Percentiles rank a stretch among this genome's conserved stretches.
Evolutionary conservation across 495 filamentous ascomycete genomes (phyloP).

Genomic region (Astrothelium subdiscretum): DNA sequence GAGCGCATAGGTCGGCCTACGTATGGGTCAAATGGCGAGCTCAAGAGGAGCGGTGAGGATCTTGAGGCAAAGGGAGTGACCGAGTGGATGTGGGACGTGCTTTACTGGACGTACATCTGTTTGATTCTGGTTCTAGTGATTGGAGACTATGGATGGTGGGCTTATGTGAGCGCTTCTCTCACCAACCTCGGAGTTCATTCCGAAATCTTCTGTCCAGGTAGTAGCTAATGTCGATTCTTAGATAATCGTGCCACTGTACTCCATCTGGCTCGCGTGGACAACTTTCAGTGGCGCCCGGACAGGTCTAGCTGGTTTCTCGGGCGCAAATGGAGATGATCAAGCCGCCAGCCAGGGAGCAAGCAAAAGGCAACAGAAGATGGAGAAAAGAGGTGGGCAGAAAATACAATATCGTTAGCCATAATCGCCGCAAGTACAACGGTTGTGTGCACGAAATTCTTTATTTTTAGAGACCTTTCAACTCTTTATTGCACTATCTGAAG

Average conservation of each 20-base stretch:
- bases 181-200: not conserved
- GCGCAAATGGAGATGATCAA: conserved; percentile 12
- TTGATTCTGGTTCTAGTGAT: conserved; percentile 26
- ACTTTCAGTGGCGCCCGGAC: conserved; percentile 22
- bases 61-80: conserved; percentile 79
- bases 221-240: not conserved
- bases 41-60: conserved; percentile 74
- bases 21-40: conserved; percentile 50
- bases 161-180: conserved; percentile 11
- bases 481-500: too few species aligned
- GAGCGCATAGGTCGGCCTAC: conserved; percentile 72
- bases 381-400: conserved; percentile 30
- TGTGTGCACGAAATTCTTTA: not conserved
- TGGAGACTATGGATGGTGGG: conserved; percentile 31
- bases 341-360: conserved; percentile 13
- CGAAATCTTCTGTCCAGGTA: not conserved
- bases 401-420: conserved; percentile 23
- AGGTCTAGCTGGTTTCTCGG: conserved; percentile 20
- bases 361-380: conserved; percentile 30
- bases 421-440: not conserved
- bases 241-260: conserved; percentile 26
- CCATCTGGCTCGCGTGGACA: conserved; percentile 22
- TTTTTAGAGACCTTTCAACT: not conserved
- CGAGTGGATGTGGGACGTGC: conserved; percentile 94
- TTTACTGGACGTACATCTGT: conserved; percentile 66